Evolutionary conservation across 257 asterid species (phyloP).

Genomic region (Solanum virginianum): DNA sequence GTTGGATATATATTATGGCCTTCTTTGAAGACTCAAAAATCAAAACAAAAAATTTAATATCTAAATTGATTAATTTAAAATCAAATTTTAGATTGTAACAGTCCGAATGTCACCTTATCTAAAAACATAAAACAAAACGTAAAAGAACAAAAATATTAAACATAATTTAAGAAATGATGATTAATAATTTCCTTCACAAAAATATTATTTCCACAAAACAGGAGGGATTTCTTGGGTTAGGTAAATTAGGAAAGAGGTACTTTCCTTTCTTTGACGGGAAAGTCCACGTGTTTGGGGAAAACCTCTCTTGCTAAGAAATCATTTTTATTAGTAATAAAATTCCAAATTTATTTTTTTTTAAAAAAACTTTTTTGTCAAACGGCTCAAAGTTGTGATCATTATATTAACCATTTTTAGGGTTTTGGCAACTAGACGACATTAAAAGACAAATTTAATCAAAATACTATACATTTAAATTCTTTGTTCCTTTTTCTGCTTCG

Average conservation of each 20-base stretch:
- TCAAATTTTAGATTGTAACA: background rate
- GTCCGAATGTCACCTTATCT: too few relatives aligned
- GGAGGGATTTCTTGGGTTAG: background rate
- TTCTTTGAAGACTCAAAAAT: too few relatives aligned
- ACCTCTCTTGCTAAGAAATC: conserved; percentile 25
- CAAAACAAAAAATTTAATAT: too few relatives aligned
- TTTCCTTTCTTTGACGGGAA: background rate
- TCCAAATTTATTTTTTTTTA: too few relatives aligned
- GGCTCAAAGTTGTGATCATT: background rate
- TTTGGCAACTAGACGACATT: background rate
- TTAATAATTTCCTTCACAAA: background rate
- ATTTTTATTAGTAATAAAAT: background rate
- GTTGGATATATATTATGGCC: too few relatives aligned
- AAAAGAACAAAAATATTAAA: background rate
- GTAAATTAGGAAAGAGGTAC: background rate
- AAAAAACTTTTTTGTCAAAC: background rate
- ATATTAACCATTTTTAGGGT: background rate
- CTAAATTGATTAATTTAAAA: background rate
- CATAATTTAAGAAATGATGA: background rate
- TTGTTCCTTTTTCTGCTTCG: background rate
- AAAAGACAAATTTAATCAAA: background rate
- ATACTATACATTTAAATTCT: background rate
- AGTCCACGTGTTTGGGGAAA: conserved; percentile 4
- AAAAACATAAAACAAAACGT: background rate
- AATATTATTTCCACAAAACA: background rate